phyloP scores from a whole-genome alignment of 257 asterid genomes.

The Solanum dulcamara region DNA sequence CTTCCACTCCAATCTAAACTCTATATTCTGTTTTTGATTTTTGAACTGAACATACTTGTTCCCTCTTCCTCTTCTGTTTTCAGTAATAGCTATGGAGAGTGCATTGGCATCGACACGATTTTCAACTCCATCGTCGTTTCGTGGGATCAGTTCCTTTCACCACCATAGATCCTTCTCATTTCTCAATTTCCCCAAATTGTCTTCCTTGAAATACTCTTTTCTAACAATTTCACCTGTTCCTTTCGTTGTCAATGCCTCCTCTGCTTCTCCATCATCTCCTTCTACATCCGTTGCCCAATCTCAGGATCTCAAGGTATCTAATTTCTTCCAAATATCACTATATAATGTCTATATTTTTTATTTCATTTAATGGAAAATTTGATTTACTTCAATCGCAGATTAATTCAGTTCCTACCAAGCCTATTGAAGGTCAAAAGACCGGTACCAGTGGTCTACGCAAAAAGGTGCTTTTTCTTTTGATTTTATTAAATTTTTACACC shows the following conservation, averaged over 20 bases:
- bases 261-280: constrained; percentile 29
- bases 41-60: neutral
- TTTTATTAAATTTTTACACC: neutral
- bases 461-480: constrained; percentile 32
- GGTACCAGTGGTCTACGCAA: constrained; percentile 97
- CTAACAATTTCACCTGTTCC: constrained; percentile 7
- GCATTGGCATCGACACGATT: neutral
- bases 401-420: constrained; percentile 57
- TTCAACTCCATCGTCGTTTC: neutral
- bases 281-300: constrained; percentile 46
- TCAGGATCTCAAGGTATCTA: constrained; percentile 46
- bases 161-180: neutral
- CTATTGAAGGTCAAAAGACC: constrained; percentile 91
- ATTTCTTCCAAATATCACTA: neutral
- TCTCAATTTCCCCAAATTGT: constrained; percentile 17
- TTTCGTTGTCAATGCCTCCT: constrained; percentile 11
- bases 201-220: constrained; percentile 12
- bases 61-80: neutral
- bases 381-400: constrained; percentile 25
- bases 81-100: neutral
- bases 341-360: neutral
- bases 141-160: neutral
- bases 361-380: neutral
- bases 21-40: neutral
- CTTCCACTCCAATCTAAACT: neutral